Evolutionary conservation across 495 filamentous ascomycete genomes (phyloP).

Genomic region (Terfezia boudieri): DNA sequence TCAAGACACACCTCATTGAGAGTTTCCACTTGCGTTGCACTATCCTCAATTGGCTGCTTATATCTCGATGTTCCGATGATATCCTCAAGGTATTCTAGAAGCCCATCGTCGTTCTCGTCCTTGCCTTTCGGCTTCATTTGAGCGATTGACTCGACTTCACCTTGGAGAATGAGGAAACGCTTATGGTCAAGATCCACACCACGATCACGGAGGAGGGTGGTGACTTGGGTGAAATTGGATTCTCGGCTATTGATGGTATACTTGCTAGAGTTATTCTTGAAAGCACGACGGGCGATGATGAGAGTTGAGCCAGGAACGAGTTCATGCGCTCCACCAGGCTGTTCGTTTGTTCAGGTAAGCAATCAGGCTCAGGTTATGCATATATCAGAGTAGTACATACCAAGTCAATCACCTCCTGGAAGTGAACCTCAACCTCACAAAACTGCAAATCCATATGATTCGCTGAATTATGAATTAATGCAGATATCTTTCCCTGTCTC

Average conservation of each 20-base stretch:
- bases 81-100: slow-evolving; percentile 92
- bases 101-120: slow-evolving; percentile 84
- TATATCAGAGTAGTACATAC: slow-evolving; percentile 21
- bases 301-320: slow-evolving; percentile 62
- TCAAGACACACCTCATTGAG: slow-evolving; percentile 88
- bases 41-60: slow-evolving; percentile 88
- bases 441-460: slow-evolving; percentile 58
- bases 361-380: no score
- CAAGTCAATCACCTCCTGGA: slow-evolving; percentile 71
- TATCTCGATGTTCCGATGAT: slow-evolving; percentile 98
- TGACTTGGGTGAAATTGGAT: slow-evolving; percentile 80
- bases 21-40: slow-evolving; percentile 65
- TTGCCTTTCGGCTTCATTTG: slow-evolving; percentile 97
- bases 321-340: slow-evolving; percentile 45
- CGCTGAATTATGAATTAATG: slow-evolving; percentile 89
- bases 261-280: slow-evolving; percentile 94
- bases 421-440: slow-evolving; percentile 91
- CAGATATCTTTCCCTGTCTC: slow-evolving; percentile 95
- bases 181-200: slow-evolving; percentile 96
- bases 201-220: slow-evolving; percentile 61
- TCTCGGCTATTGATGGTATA: slow-evolving; percentile 84
- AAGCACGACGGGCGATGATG: slow-evolving; percentile 73
- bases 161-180: slow-evolving; percentile 89
- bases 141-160: slow-evolving; percentile 93
- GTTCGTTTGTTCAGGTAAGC: background rate